Evolutionary conservation across 768 basidiomycete genomes (phyloP), one percentile per base, ranked within the genome.

Genomic region (Psilocybe azurescens): DNA sequence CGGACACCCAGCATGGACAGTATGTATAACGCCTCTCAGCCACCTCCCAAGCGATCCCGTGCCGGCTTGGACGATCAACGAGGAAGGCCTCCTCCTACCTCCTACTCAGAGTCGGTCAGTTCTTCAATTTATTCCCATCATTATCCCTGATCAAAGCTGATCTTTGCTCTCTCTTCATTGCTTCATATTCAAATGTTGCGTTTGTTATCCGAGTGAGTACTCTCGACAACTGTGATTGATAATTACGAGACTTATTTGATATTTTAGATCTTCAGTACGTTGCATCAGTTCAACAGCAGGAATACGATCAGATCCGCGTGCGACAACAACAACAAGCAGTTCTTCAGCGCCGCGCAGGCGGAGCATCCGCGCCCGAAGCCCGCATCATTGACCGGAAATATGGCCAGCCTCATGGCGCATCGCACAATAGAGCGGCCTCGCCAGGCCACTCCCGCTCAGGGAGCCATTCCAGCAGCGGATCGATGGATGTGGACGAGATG

Each of bases 41-140:
- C 84, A 0, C 86, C 88, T 5, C 46, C 74, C 32, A 89, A 89
- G 74, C 81, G 81, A 48, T 62, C 78, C 71, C 79, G 82, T 33
- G 62, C 75, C 0, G 36, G 53, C 28, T 69, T 67, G 41, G 81
- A 78, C 30, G 77, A 77, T 47, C 71, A 75, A 46, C 65, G 68
- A 60, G 69, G 62, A 62, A 69, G 67, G 48, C 70, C 70, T 18
- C 66, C 70, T 28, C 65, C 73, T 14, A 41, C 66, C 14, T 60
- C 70, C 29, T 77, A 72, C 61, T 70, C 73, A 29, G 75, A 77
- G 58, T 67, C 72, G 24, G 77, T 76, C 58, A 58, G 74, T 67
- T 67, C 50, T 54, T 50, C 11, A 36, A 39, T 41, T 58, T 57
- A 18, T 11, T 55, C 30, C 18, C 38, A 20, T 51, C 56, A 52